Evolutionary conservation across 2,329 filamentous ascomycete species (phyloP), one percentile per base, ranked within the genome.

Genomic region (Microdochium paspali): DNA sequence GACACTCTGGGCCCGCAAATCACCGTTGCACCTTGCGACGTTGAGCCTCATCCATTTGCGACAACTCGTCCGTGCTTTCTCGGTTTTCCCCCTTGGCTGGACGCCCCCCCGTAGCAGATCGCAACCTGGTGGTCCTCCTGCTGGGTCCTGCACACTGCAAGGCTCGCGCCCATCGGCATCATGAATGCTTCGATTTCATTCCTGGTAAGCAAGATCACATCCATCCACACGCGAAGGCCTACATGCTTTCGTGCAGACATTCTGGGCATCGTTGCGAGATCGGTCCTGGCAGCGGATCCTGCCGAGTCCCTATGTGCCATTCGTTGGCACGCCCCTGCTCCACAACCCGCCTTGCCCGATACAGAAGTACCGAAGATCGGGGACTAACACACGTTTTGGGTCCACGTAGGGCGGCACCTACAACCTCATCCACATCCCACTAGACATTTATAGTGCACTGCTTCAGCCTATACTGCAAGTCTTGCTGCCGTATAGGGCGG

Each of bases 351-450:
- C 6, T 21, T 40, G 35, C 18, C 35, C 18, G 23, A 40, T 40
- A 20, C 18, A 21, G 35, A 40, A 40, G 13, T 40, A 12, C 35
- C 35, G 35, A 40, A 40, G 18, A 40, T 21, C 35, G 35, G 35
- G 18, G 18, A 24, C 42, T 23, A 25, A 44, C 12, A 10, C 20
- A 44, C 18, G 13, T 40, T 21, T 21, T 23, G 7, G 18, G 3
- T 44, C n/a, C n/a, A 58, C 50, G n/a, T 69, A 97, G 93, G 85
- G 95, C 59, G 89, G 89, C 55, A 84, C 83, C 53, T 81, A 95
- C 58, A 89, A 84, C 58, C 76, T 98, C 51, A 89, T 97, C 59
- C 90, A 96, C 65, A 90, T 97, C 49, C 90, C 91, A 1, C 71
- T 94, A 51, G 73, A 83, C 47, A 76, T 93, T 44, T 85, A 95